Percentiles rank a stretch among this genome's conserved stretches.
phyloP scores from a whole-genome alignment of 306 rosid species.

The Lupinus albus region DNA sequence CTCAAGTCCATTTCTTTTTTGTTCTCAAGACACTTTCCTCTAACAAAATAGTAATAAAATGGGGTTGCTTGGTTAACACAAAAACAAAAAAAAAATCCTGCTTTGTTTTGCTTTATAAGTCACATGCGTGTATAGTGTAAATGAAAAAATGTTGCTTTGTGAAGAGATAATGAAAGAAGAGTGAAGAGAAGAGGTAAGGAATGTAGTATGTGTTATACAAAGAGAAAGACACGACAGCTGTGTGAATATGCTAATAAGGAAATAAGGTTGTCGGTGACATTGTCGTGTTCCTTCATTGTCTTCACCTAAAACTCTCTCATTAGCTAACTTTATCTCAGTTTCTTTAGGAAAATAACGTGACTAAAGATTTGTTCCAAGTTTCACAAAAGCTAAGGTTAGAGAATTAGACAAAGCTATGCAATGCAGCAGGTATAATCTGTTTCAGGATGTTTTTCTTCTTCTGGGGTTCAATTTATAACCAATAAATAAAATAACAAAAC shows the following conservation, averaged over 20 bases:
- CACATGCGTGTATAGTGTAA: neutral
- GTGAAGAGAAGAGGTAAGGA: neutral
- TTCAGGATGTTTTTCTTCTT: neutral
- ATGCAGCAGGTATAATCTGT: neutral
- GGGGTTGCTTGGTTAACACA: constrained; percentile 27
- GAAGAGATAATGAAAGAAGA: neutral
- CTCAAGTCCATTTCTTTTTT: constrained; percentile 37
- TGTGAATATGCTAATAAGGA: neutral
- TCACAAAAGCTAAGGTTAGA: neutral
- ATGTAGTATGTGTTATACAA: neutral
- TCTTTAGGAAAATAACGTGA: neutral
- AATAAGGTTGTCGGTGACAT: neutral
- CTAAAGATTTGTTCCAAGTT: neutral
- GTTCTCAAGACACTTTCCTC: constrained; percentile 3
- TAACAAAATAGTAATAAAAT: constrained; percentile 28
- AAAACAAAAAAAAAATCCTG: neutral
- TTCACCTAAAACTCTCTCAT: no score
- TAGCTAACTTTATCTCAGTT: no score
- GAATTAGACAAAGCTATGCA: neutral
- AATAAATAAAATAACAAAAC: no score
- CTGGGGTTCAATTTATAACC: no score
- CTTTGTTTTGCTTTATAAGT: constrained; percentile 19
- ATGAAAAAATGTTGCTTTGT: constrained; percentile 26
- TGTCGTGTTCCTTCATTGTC: neutral
- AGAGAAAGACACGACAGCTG: no score